These are phyloP conservation scores for Solanum verrucosum DNA, from an alignment of 257 asterid genomes.

Conservation along the genomic window DNA sequence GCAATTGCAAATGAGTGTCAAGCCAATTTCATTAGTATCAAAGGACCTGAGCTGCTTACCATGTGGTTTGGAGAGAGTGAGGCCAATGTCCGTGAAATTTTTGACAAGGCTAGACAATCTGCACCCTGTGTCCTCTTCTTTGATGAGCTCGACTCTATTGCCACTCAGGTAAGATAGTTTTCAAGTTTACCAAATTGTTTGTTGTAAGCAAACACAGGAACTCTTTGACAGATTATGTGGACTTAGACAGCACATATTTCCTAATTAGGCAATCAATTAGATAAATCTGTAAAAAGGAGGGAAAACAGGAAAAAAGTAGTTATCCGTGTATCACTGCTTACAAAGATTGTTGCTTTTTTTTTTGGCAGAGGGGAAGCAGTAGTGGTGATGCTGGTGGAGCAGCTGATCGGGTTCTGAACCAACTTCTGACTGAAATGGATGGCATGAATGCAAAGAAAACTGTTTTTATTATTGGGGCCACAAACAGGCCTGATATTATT, in stretches of 20 bases:
- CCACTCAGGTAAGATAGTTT: slow-evolving; percentile 31
- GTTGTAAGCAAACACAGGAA: not conserved
- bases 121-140: slow-evolving; percentile 61
- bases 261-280: not conserved
- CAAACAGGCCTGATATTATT: slow-evolving; percentile 51
- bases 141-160: slow-evolving; percentile 54
- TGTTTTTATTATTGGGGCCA: slow-evolving; percentile 54
- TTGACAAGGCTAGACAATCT: slow-evolving; percentile 55
- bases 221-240: not conserved
- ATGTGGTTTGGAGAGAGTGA: slow-evolving; percentile 77
- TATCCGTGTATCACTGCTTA: not conserved
- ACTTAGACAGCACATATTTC: not conserved
- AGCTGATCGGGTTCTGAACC: slow-evolving; percentile 52
- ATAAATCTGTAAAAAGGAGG: not conserved
- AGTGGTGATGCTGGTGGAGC: slow-evolving; percentile 62
- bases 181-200: not conserved
- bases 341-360: not conserved
- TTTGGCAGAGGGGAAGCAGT: slow-evolving; percentile 44
- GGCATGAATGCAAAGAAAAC: slow-evolving; percentile 56
- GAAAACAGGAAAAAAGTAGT: not conserved
- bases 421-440: slow-evolving; percentile 56
- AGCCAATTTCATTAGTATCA: slow-evolving; percentile 54
- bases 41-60: slow-evolving; percentile 62
- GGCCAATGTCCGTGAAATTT: slow-evolving; percentile 63
- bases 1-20: slow-evolving; percentile 68